Conservation (phyloP, 1,284 basidiomycete species). For the Polyporus tsugae region DNA sequence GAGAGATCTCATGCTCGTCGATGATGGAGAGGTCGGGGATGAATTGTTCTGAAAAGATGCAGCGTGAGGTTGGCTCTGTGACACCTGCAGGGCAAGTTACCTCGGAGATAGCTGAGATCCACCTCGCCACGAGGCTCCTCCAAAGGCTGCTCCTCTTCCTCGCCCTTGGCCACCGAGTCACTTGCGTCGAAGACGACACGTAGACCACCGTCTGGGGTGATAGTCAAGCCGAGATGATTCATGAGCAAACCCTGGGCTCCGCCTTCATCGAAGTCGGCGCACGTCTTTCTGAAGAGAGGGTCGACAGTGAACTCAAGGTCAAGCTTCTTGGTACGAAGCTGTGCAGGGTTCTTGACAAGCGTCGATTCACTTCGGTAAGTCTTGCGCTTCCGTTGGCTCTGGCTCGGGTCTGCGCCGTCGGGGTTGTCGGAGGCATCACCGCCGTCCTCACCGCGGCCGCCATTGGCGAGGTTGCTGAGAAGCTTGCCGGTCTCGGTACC, state of each 20-base stretch:
- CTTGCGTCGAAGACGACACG: constrained; percentile 97
- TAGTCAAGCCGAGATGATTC: constrained; percentile 86
- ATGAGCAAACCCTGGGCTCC: constrained; percentile 94
- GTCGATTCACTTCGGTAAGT: constrained; percentile 81
- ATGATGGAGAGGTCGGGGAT: constrained; percentile 72
- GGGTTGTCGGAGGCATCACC: constrained; percentile 68
- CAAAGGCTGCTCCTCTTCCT: constrained; percentile 71
- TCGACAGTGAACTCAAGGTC: constrained; percentile 97
- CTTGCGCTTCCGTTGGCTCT: constrained; percentile 64
- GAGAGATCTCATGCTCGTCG: constrained; percentile 78
- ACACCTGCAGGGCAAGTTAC: constrained; percentile 51
- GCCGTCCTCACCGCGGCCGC: constrained; percentile 66
- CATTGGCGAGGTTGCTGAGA: constrained; percentile 88
- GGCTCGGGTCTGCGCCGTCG: constrained; percentile 61
- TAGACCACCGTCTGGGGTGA: constrained; percentile 84
- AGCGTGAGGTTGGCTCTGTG: constrained; percentile 20
- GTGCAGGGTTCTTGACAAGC: constrained; percentile 83
- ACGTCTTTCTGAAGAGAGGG: constrained; percentile 97
- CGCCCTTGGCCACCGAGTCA: constrained; percentile 86
- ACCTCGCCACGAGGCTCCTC: constrained; percentile 71
- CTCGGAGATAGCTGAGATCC: constrained; percentile 73
- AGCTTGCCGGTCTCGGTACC: constrained; percentile 98
- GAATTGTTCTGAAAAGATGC: constrained; percentile 58
- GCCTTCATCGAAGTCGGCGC: constrained; percentile 98
- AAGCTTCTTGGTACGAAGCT: constrained; percentile 91